phyloP scores from a whole-genome alignment of 768 basidiomycete genomes.

The Auricularia heimuer region DNA sequence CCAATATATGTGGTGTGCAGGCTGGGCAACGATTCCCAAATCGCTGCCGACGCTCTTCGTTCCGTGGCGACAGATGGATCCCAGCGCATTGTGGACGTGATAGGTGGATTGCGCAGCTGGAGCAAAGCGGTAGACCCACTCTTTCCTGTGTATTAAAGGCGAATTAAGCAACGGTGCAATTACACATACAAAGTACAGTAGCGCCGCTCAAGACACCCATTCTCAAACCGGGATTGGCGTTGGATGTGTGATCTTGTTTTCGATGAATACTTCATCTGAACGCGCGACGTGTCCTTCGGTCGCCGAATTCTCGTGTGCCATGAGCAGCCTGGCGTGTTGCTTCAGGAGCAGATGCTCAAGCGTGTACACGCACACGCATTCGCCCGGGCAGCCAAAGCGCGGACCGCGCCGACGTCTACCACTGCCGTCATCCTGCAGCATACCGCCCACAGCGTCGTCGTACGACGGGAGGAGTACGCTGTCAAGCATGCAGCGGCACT shows the following conservation, averaged over 20 bases:
- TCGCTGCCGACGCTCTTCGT: constrained; percentile 59
- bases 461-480: too few relatives aligned
- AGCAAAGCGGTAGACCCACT: constrained; percentile 54
- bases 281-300: not conserved
- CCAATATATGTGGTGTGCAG: constrained; percentile 64
- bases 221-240: too few relatives aligned
- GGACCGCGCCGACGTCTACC: too few relatives aligned
- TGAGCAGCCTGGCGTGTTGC: not conserved
- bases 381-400: not conserved
- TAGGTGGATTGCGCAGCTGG: constrained; percentile 82
- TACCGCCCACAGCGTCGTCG: too few relatives aligned
- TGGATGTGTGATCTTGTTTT: not conserved
- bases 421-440: too few relatives aligned
- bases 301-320: not conserved
- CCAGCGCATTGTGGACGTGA: constrained; percentile 49
- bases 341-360: not conserved
- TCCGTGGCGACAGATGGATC: constrained; percentile 21
- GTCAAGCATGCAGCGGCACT: too few relatives aligned
- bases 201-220: too few relatives aligned
- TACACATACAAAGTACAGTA: too few relatives aligned
- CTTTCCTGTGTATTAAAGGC: constrained; percentile 67
- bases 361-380: not conserved
- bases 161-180: too few relatives aligned
- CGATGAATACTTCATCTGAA: not conserved
- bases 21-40: constrained; percentile 87